Evolutionary conservation across 2,329 filamentous ascomycete species (phyloP), one percentile per base, ranked within the genome.

Genomic region (Phialophora macrospora): DNA sequence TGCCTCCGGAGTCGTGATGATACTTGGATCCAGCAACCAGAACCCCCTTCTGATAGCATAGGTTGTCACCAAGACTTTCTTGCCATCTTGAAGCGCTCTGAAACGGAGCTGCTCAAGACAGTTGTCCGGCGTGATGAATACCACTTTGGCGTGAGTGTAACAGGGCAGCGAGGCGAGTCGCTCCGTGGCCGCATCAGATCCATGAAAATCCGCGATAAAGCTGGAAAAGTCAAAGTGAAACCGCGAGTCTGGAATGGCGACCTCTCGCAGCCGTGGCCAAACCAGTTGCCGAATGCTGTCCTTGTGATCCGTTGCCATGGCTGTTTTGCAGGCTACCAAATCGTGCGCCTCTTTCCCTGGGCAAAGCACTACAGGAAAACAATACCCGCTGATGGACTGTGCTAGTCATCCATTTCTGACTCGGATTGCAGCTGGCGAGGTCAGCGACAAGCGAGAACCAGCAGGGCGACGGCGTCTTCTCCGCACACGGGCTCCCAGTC

Each of bases 51-150:
- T 72, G 11, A 82, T 76, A 32, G 75, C 74, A 61, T 81, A 79
- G 17, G 80, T 81, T 1, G 78, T 80, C 1, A 80, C 75, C 2
- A 82, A 30, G 6, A 82, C 64, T 28, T 70, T 77, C 65, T 80
- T 81, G 4, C 79, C 79, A 63, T 79, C 78, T 55, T 70, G 71
- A 30, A 82, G 72, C 7, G 79, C 77, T n/a, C 71, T 70, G 26
- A 71, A 69, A 14, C 80, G 75, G 28, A 82, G 72, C 8, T 74
- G 69, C 68, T 81, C 78, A n/a, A 82, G 74, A 69, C 79, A 80
- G 64, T 80, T 81, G 67, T 82, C 80, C 1, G 79, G 77, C 4
- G 78, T 77, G 24, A 79, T 75, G 65, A 81, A 80, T 54, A 82
- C 67, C 4, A 73, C 72, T 11, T 63, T 48, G 3, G 76, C 74